Evolutionary conservation across 2,329 filamentous ascomycete genomes (phyloP).

Genomic region (Ascochyta clinopodiicola): DNA sequence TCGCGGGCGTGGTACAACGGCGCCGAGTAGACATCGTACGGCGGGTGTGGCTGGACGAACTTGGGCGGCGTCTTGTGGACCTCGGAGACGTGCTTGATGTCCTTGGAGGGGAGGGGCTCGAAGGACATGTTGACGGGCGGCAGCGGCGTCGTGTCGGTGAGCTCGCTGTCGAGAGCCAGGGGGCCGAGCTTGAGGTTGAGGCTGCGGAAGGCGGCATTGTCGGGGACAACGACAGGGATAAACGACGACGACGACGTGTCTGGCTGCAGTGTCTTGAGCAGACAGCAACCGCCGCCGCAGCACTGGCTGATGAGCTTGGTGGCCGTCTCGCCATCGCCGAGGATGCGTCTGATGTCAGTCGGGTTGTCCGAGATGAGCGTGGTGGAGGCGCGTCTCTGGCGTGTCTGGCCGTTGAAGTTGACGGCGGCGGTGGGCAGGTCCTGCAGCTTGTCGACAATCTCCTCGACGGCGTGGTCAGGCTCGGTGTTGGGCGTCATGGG

Average conservation of each 20-base stretch:
- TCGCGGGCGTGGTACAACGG: constrained; percentile 84
- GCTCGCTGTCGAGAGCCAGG: constrained; percentile 71
- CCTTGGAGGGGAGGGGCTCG: constrained; percentile 59
- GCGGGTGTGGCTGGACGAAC: constrained; percentile 93
- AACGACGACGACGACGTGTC: constrained; percentile 53
- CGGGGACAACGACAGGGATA: constrained; percentile 64
- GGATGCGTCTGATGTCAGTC: constrained; percentile 63
- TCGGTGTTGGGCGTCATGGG: constrained; percentile 55
- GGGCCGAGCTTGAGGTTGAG: constrained; percentile 77
- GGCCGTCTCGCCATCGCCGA: constrained; percentile 62
- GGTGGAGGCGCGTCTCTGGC: constrained; percentile 70
- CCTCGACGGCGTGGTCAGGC: constrained; percentile 49
- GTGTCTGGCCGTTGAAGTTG: constrained; percentile 46
- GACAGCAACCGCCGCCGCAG: constrained; percentile 71
- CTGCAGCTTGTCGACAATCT: constrained; percentile 51
- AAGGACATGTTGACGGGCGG: constrained; percentile 79
- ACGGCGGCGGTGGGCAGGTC: constrained; percentile 45
- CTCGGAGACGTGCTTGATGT: constrained; percentile 50
- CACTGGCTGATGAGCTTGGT: constrained; percentile 68
- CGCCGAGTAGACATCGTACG: constrained; percentile 90
- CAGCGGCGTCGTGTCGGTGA: constrained; percentile 74
- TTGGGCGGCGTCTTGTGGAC: constrained; percentile 73
- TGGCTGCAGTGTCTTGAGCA: constrained; percentile 61
- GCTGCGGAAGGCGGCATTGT: constrained; percentile 84
- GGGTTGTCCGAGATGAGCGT: constrained; percentile 67